Percentiles rank a stretch among this genome's conserved stretches.
These are phyloP conservation scores for Ustilago bromivora DNA, from an alignment of 1,284 basidiomycete genomes.

Conservation along the genomic window DNA sequence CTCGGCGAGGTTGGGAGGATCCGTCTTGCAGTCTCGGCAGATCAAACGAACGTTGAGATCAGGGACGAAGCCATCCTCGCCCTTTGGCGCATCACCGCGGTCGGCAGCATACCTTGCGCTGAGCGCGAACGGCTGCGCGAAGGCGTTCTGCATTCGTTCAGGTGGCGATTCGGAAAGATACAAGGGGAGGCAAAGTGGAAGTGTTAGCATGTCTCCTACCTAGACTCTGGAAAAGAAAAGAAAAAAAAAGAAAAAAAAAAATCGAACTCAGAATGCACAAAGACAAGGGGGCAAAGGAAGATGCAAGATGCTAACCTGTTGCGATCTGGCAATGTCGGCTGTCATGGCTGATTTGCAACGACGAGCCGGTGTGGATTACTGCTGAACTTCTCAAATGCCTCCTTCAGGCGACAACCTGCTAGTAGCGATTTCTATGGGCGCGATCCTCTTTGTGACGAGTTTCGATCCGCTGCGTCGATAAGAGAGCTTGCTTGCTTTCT, in stretches of 20 bases:
- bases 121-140: conserved; percentile 63
- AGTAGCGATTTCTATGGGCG: neutral
- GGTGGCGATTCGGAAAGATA: neutral
- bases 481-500: neutral
- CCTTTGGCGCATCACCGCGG: conserved; percentile 56
- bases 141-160: conserved; percentile 35
- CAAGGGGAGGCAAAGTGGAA: conserved; percentile 6
- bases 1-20: conserved; percentile 93
- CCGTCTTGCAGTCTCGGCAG: conserved; percentile 92
- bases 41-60: conserved; percentile 66
- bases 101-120: conserved; percentile 62
- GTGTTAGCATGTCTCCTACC: neutral
- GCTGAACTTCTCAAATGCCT: conserved; percentile 39
- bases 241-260: neutral
- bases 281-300: neutral
- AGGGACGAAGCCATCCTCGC: conserved; percentile 62
- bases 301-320: conserved; percentile 29
- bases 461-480: neutral
- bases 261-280: neutral
- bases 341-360: conserved; percentile 34
- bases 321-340: conserved; percentile 44
- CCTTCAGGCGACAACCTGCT: conserved; percentile 24
- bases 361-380: conserved; percentile 9
- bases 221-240: neutral
- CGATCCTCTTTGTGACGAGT: neutral